These are phyloP conservation scores for Quaeritorhiza haematococci DNA, from an alignment of 371 early-diverging fungal genomes.

Conservation along the genomic window DNA sequence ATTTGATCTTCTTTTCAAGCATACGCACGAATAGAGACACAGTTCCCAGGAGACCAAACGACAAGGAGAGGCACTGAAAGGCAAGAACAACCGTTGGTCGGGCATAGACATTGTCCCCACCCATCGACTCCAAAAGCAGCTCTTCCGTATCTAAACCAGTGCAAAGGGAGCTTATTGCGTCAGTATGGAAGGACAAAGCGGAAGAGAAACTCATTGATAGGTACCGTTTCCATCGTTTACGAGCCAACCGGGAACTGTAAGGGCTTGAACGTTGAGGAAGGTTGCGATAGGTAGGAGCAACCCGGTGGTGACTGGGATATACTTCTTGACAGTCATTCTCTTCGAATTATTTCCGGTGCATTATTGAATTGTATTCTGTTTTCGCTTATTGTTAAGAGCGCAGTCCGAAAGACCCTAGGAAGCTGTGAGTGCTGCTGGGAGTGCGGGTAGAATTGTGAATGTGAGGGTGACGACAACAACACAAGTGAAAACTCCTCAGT, in stretches of 20 bases:
- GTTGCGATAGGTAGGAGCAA: constrained; percentile 33
- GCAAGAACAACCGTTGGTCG: constrained; percentile 10
- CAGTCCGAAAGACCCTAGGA: too few relatives aligned
- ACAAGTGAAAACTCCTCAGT: too few relatives aligned
- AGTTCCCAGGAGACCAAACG: constrained; percentile 29
- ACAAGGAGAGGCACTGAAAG: constrained; percentile 16
- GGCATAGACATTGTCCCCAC: not conserved
- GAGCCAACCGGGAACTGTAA: constrained; percentile 38
- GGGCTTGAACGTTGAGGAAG: constrained; percentile 36
- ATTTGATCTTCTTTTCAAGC: constrained; percentile 45
- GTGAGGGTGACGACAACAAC: too few relatives aligned
- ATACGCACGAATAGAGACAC: constrained; percentile 36
- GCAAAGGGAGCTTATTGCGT: not conserved
- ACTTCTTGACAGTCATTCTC: too few relatives aligned
- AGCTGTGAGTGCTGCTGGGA: too few relatives aligned
- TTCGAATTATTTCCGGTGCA: too few relatives aligned
- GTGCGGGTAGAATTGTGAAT: too few relatives aligned
- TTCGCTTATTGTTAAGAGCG: too few relatives aligned
- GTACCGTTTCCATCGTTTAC: constrained; percentile 3
- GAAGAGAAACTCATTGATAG: not conserved
- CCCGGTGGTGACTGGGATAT: constrained; percentile 32
- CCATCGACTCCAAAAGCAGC: not conserved
- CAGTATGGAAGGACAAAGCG: not conserved
- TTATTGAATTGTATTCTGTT: too few relatives aligned
- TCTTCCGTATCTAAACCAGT: not conserved